Conservation (phyloP, 495 filamentous ascomycete species). For the Glutinoglossum americanum region DNA sequence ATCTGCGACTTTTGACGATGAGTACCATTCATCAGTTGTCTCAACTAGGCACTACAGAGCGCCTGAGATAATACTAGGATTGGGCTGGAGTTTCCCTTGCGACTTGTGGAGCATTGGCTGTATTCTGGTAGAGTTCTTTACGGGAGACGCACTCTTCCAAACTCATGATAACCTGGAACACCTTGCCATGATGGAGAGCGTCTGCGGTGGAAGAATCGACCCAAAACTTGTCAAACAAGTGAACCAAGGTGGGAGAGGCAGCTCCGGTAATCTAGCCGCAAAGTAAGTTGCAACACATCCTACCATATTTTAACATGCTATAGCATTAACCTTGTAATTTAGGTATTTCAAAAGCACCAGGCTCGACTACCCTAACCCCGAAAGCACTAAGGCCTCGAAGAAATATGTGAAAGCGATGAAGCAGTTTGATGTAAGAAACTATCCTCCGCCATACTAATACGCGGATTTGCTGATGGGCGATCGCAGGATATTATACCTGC, state of each 20-base stretch:
- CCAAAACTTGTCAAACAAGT: slow-evolving; percentile 53
- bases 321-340: background rate
- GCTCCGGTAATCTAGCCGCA: slow-evolving; percentile 49
- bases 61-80: slow-evolving; percentile 87
- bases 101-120: slow-evolving; percentile 99
- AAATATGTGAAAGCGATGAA: slow-evolving; percentile 97
- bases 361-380: slow-evolving; percentile 54
- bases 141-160: slow-evolving; percentile 91
- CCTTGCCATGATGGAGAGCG: slow-evolving; percentile 97
- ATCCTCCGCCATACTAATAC: background rate
- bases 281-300: slow-evolving; percentile 36
- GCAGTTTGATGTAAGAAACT: slow-evolving; percentile 43
- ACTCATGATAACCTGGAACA: slow-evolving; percentile 97
- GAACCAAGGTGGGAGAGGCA: slow-evolving; percentile 36
- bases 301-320: background rate
- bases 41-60: slow-evolving; percentile 91
- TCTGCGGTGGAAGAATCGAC: slow-evolving; percentile 58
- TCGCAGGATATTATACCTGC: slow-evolving; percentile 72
- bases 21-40: slow-evolving; percentile 94
- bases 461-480: background rate
- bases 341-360: slow-evolving; percentile 31
- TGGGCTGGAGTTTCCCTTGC: slow-evolving; percentile 95
- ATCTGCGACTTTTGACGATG: slow-evolving; percentile 92
- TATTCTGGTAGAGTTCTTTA: slow-evolving; percentile 97
- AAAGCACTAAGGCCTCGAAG: slow-evolving; percentile 71